Base-by-base conservation (phyloP, 306 rosid genomes). In the Prunus mongolica region DNA sequence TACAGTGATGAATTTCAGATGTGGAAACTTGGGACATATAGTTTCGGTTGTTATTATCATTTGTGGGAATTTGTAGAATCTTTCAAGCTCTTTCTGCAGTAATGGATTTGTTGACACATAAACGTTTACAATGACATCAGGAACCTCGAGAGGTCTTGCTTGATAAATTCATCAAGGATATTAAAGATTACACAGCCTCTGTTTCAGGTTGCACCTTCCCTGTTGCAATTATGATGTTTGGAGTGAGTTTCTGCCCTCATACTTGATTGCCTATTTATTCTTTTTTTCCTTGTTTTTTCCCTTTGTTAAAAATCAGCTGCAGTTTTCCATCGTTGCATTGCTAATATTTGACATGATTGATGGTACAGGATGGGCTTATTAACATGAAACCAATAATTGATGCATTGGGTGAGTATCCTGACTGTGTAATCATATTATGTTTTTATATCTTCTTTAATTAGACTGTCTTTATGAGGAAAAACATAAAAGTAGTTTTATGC, bases 161-260 rank as follows among this genome's bases (percentile, higher is more conserved):
- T 60, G 84, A 81, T 47, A 63, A 71, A 57, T 87, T 87, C 67
- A 72, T 86, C 8, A 24, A 1, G 28, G 81, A 80, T 51, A 80
- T 89, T 22, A 80, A 68, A 79, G 73, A 77, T 38, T 89, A 62
- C 72, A 64, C 88, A 0, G 61, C 67, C 69, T 75, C 83, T 46
- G 84, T 79, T 72, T 87, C 91, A 14, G 85, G 62, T 65, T 63
- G 18, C 49, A 75, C 79, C 20, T 66, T 82, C 62, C 94, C 89
- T 0, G 51, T 67, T 49, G 89, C 82, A 45, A 80, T 89, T 70
- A 71, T 86, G 30, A 73, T 86, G 71, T 87, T 89, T 84, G 91
- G 93, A 81, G 93, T 89, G 58, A 79, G 93, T 80, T 24, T 24
- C 49, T 75, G 72, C 44, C 0, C 15, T 27, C 15, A 28, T 62